Evolutionary conservation across 2,329 filamentous ascomycete genomes (phyloP).

Genomic region (Botrytis sinoallii): DNA sequence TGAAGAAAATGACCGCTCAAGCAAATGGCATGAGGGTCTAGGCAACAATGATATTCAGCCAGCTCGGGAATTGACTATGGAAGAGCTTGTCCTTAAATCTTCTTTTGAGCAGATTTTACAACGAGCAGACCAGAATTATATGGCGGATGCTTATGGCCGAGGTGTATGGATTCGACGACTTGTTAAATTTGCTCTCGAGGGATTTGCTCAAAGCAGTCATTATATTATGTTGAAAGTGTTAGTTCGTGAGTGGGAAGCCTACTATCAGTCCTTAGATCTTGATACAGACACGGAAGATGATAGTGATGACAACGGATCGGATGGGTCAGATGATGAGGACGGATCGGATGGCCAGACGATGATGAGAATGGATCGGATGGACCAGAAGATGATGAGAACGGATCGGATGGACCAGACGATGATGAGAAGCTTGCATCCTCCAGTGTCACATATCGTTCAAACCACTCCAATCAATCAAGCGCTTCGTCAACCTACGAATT

Average conservation of each 20-base stretch:
- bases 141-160: slow-evolving; percentile 5
- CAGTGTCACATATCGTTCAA: too few relatives aligned
- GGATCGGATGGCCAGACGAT: too few relatives aligned
- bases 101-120: slow-evolving; percentile 5
- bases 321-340: too few relatives aligned
- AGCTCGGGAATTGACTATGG: slow-evolving; percentile 18
- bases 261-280: too few relatives aligned
- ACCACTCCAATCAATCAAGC: neutral
- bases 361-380: too few relatives aligned
- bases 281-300: neutral
- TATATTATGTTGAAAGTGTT: too few relatives aligned
- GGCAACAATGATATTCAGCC: slow-evolving; percentile 19
- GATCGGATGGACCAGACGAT: too few relatives aligned
- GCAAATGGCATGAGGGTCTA: slow-evolving; percentile 7
- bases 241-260: too few relatives aligned
- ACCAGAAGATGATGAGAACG: too few relatives aligned
- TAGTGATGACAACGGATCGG: neutral
- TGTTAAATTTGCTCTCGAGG: neutral
- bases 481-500: neutral
- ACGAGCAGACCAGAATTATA: neutral
- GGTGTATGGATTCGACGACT: slow-evolving; percentile 9
- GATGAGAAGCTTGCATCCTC: too few relatives aligned
- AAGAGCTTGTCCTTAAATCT: slow-evolving; percentile 28
- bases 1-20: slow-evolving; percentile 10
- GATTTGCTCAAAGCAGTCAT: too few relatives aligned